A percentile compares a stretch with the other conserved stretches of the same genome.
phyloP scores from a whole-genome alignment of 2,329 filamentous ascomycete species.

The Drechslera avenae region DNA sequence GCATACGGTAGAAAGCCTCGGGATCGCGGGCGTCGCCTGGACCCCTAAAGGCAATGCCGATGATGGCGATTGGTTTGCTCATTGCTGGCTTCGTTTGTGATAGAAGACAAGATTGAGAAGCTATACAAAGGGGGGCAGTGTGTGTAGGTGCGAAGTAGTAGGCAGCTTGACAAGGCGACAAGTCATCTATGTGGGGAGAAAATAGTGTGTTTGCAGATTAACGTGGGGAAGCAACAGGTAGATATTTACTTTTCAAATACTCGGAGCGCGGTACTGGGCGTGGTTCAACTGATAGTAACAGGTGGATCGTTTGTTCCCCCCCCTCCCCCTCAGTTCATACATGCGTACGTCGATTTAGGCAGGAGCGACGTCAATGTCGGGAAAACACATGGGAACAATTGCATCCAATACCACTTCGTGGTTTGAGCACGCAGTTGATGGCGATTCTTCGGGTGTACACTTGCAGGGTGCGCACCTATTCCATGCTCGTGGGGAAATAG shows the following conservation, averaged over 20 bases:
- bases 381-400: background rate
- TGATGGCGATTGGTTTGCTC: constrained; percentile 8
- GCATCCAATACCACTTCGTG: background rate
- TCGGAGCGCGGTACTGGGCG: too few species aligned
- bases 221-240: background rate
- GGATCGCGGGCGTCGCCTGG: constrained; percentile 9
- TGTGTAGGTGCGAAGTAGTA: background rate
- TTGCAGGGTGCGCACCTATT: background rate
- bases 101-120: background rate
- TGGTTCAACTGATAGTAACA: too few species aligned
- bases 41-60: constrained; percentile 7
- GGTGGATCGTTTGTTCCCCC: background rate
- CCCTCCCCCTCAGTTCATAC: background rate
- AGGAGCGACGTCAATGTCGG: background rate
- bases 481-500: background rate
- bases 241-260: background rate
- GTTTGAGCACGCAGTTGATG: constrained; percentile 2
- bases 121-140: background rate
- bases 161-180: background rate
- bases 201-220: background rate
- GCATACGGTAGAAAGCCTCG: constrained; percentile 21
- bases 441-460: background rate
- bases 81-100: background rate
- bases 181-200: background rate
- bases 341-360: background rate